A percentile compares a stretch with the other conserved stretches of the same genome.
Conservation (phyloP, 2,329 filamentous ascomycete genomes). For the Aspergillus versicolor region DNA sequence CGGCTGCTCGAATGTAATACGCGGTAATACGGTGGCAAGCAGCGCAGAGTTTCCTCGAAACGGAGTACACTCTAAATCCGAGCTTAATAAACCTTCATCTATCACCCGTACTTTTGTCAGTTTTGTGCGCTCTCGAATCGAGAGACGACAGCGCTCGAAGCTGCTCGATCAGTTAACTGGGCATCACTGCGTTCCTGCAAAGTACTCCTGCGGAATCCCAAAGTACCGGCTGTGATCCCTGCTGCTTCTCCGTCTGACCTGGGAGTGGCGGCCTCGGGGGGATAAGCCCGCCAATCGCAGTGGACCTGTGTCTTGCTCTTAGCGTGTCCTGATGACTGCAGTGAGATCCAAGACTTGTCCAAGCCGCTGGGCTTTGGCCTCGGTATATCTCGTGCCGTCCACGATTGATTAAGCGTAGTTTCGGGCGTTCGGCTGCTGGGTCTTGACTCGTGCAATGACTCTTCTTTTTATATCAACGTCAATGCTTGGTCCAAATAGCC, state of each 20-base stretch:
- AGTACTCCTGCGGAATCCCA: not conserved
- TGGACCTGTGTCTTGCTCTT: not conserved
- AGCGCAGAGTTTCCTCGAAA: slow-evolving; percentile 3
- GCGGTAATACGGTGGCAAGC: slow-evolving; percentile 5
- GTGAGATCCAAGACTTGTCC: not conserved
- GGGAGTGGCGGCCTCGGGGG: not conserved
- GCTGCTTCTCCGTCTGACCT: not conserved
- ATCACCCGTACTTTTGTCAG: not conserved
- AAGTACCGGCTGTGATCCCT: slow-evolving; percentile 1
- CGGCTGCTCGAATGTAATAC: not conserved
- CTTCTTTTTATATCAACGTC: not conserved
- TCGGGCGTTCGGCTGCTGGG: not conserved
- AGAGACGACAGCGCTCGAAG: too few relatives aligned
- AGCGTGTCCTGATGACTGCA: not conserved
- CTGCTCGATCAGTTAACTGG: too few relatives aligned
- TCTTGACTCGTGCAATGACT: not conserved
- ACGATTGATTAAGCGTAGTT: not conserved
- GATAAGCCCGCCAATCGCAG: slow-evolving; percentile 4
- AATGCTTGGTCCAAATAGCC: slow-evolving; percentile 3
- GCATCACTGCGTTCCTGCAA: too few relatives aligned
- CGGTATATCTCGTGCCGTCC: not conserved
- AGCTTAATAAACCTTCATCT: slow-evolving; percentile 4
- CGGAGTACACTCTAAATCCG: not conserved
- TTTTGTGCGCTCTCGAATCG: too few relatives aligned
- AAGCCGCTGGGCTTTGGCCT: too few relatives aligned